Evolutionary conservation across 768 basidiomycete species (phyloP), one percentile per base, ranked within the genome.

Genomic region (Psilocybe tampanensis): DNA sequence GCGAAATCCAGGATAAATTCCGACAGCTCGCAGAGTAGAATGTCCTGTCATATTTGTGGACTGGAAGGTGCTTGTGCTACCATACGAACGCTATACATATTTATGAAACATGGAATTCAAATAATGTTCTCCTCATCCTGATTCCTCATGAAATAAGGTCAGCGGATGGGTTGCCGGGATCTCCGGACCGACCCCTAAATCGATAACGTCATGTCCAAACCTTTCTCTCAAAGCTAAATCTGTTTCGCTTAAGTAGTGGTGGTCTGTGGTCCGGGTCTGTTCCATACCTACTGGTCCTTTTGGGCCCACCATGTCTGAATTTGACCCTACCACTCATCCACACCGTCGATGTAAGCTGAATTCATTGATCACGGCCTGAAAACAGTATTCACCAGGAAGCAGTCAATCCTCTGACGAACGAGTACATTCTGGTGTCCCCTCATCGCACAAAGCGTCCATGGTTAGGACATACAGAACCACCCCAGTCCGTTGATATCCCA

Each of bases 1-100:
- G 76, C 52, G 95, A 97, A 75, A 97, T 98, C 59, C 88, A 89
- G 67, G 94, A 95, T 72, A 95, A 90, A 68, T 97, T 98, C 81
- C 84, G 92, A 57, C 88, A 90, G 73, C 74, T 94, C 72, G 88
- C 79, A 64, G 91, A 94, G 76, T 94, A 83, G 72, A 61, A 54
- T 44, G 49, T 29, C 47, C 23, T 39, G 26, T 42, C 32, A 26
- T 34, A 22, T 51, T 54, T 43, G n/a, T 22, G 45, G 47, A 22
- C 23, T 47, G 41, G 26, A 17, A 47, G 21, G 23, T 51, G 13
- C 41, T n/a, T 44, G 19, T 23, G 22, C 23, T 51, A 52, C 44
- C 43, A 34, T 44, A 51, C 21, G 49, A 51, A 41, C 50, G 5
- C 29, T 47, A 32, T n/a, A 18, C 19, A 29, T 50, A 52, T 52